Conservation (phyloP, 2,329 filamentous ascomycete genomes). For the Colletotrichum echinochloae region DNA sequence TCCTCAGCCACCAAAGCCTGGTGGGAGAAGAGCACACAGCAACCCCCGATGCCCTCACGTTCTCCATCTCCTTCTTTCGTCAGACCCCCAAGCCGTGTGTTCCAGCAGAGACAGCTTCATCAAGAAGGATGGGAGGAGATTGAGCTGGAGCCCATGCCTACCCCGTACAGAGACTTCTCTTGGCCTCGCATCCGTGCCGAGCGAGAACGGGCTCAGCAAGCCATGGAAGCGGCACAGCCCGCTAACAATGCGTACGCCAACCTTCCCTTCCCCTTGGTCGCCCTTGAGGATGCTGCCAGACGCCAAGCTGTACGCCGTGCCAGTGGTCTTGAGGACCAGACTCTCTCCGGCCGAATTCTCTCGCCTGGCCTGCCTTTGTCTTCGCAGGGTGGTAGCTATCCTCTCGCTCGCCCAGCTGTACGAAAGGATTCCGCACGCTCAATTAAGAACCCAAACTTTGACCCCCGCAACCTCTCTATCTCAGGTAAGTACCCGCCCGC, state of each 20-base stretch:
- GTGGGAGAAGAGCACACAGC: conserved; percentile 9
- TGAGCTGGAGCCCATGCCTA: conserved; percentile 15
- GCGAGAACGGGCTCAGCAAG: not conserved
- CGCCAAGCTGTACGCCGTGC: conserved; percentile 37
- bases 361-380: conserved; percentile 14
- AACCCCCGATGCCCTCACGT: not conserved
- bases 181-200: conserved; percentile 6
- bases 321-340: conserved; percentile 42
- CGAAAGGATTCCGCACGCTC: conserved; percentile 29
- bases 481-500: conserved; percentile 18
- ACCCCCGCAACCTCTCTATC: not conserved
- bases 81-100: not conserved
- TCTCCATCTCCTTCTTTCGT: conserved; percentile 21
- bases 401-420: not conserved
- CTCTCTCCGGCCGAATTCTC: conserved; percentile 30
- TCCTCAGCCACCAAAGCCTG: conserved; percentile 16
- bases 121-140: conserved; percentile 26
- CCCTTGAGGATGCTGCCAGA: conserved; percentile 32
- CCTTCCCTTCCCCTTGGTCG: conserved; percentile 31
- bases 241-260: conserved; percentile 3
- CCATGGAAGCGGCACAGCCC: conserved; percentile 1
- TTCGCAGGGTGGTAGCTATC: conserved; percentile 12
- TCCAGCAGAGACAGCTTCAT: conserved; percentile 1
- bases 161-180: not conserved
- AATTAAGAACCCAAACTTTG: conserved; percentile 18